phyloP scores from a whole-genome alignment of 1,139 yeast genomes.

The Yamadazyma diospyri region DNA sequence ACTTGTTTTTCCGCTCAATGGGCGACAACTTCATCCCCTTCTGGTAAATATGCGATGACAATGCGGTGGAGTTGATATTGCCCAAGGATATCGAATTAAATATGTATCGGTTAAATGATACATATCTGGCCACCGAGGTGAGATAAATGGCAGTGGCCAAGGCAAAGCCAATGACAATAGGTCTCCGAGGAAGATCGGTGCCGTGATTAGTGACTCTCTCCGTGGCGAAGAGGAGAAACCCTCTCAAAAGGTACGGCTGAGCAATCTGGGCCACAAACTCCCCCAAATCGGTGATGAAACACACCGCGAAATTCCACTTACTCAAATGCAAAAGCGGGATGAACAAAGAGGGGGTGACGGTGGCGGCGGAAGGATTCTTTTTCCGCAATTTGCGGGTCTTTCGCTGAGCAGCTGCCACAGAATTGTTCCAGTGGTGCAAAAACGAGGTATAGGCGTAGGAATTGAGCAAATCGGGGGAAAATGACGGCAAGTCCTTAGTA shows the following conservation, averaged over 20 bases:
- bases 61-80: constrained; percentile 20
- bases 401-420: constrained; percentile 16
- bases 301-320: constrained; percentile 8
- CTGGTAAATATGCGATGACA: constrained; percentile 29
- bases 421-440: constrained; percentile 20
- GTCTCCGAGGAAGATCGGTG: constrained; percentile 11
- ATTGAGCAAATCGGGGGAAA: constrained; percentile 19
- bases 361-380: constrained; percentile 7
- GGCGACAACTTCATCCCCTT: constrained; percentile 37
- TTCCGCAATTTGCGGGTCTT: constrained; percentile 10
- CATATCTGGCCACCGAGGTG: constrained; percentile 22
- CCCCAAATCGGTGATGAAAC: constrained; percentile 17
- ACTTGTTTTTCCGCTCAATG: constrained; percentile 33
- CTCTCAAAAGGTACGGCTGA: constrained; percentile 32
- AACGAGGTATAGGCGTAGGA: constrained; percentile 20
- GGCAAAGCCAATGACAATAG: constrained; percentile 28
- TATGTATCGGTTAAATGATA: constrained; percentile 25
- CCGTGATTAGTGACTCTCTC: constrained; percentile 9
- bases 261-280: constrained; percentile 21
- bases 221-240: constrained; percentile 26
- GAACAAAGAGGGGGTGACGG: constrained; percentile 24
- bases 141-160: constrained; percentile 28
- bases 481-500: constrained; percentile 23
- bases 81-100: constrained; percentile 18
- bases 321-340: constrained; percentile 7